Base-by-base conservation (phyloP, 768 basidiomycete genomes). In the Rhodotorula sphaerocarpa region DNA sequence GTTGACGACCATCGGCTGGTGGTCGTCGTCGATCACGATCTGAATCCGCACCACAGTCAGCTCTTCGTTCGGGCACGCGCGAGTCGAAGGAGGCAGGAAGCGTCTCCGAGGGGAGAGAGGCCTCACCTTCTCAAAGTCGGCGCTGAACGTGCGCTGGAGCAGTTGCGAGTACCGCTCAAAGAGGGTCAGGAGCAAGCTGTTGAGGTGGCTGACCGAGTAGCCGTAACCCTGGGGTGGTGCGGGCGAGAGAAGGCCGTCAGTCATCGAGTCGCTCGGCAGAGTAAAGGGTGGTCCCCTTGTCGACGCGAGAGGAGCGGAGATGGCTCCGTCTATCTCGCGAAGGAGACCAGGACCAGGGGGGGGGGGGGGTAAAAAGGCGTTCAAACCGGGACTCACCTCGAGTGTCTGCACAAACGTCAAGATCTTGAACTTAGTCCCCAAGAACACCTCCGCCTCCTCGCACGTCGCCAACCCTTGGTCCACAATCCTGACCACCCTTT, bases 131-230 rank as follows among this genome's bases (percentile, higher is more conserved):
- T 89, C 88, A 70, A 99, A 88, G 48, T 84, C 84, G 47, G 78
- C 79, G 66, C 84, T 84, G 74, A 88, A 96, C 70, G 91, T 86
- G 9, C 78, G 79, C 75, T 90, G 84, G 2, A 97, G 79, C 7
- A 96, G 78, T 28, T 81, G 81, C 0, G 86, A 85, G 72, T 97
- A 97, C 72, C 85, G 85, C 77, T 90, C 89, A 70, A 97, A 95
- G 30, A 99, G 76, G 3, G 84, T 82, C n/a, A 93, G 80, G 39
- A 95, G 83, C 69, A 95, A 82, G 9, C 82, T 81, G 70, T 90
- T 88, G 36, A 97, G 78, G 52, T 86, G 82, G n/a, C 80, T 80
- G 14, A 88, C 87, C 10, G 89, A 83, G 74, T 91, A 97, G 10
- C 84, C 85, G 71, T 89, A 89, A 7, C 87, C 84, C 91, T 93